Conservation (phyloP, 2,329 filamentous ascomycete species). For the Cladosporium austrohemisphaericum region DNA sequence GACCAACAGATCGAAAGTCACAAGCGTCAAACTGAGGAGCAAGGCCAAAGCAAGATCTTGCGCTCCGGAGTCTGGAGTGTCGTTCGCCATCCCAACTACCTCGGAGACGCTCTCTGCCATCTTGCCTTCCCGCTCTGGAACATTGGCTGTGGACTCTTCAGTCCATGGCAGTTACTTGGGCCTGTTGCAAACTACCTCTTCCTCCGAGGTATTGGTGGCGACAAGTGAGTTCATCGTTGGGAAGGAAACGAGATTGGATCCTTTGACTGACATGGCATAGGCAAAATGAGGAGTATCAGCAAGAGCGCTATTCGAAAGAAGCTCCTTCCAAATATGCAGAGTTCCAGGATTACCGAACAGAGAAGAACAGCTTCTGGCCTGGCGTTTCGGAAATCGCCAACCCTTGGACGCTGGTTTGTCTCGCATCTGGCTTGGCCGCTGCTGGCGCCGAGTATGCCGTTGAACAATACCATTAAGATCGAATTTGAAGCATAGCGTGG, state of each 20-base stretch:
- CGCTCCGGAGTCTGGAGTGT: constrained; percentile 60
- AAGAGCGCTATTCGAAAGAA: constrained; percentile 49
- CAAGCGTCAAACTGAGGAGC: constrained; percentile 39
- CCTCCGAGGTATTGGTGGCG: constrained; percentile 55
- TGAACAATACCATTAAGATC: no score
- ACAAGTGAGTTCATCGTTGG: constrained; percentile 30
- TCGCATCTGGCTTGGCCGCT: constrained; percentile 49
- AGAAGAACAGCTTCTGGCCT: constrained; percentile 60
- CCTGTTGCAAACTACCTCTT: constrained; percentile 57
- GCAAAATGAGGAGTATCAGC: constrained; percentile 52
- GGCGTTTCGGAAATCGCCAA: constrained; percentile 48
- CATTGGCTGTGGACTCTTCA: constrained; percentile 53
- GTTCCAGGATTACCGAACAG: constrained; percentile 48
- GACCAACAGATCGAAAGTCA: constrained; percentile 55
- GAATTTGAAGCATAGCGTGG: no score
- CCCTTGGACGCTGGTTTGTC: constrained; percentile 54
- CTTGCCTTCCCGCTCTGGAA: constrained; percentile 57
- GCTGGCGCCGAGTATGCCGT: constrained; percentile 30
- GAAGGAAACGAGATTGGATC: background rate
- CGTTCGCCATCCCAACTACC: constrained; percentile 60
- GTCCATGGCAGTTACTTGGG: constrained; percentile 53
- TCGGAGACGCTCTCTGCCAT: constrained; percentile 59
- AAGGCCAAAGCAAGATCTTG: constrained; percentile 35
- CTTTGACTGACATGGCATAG: constrained; percentile 16
- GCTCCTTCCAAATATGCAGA: constrained; percentile 52